Evolutionary conservation across 495 filamentous ascomycete genomes (phyloP).

Genomic region (Monascus purpureus): DNA sequence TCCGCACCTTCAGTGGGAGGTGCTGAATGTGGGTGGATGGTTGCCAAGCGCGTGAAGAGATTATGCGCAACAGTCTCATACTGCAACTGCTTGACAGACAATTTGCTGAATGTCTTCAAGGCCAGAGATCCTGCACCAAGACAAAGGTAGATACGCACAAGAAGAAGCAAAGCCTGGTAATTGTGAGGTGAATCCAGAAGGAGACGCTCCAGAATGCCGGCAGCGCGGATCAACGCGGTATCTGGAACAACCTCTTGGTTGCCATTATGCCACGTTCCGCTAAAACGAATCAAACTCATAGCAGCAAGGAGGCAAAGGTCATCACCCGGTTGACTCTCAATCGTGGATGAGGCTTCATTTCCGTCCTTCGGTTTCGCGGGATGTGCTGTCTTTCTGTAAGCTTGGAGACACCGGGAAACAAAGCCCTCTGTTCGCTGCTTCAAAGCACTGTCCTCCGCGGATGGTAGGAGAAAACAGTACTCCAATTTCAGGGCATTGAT

Average conservation of each 20-base stretch:
- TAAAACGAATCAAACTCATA: slow-evolving; percentile 37
- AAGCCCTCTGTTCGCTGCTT: slow-evolving; percentile 27
- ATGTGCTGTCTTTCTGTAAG: slow-evolving; percentile 21
- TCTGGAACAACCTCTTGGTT: slow-evolving; percentile 11
- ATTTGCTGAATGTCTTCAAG: slow-evolving; percentile 35
- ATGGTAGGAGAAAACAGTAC: slow-evolving; percentile 38
- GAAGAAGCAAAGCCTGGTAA: slow-evolving; percentile 40
- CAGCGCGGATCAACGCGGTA: slow-evolving; percentile 35
- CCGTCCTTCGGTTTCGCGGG: slow-evolving; percentile 2
- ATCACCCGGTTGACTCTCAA: slow-evolving; percentile 44
- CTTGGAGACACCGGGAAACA: slow-evolving; percentile 29
- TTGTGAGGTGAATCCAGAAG: slow-evolving; percentile 39
- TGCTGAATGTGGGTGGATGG: slow-evolving; percentile 36
- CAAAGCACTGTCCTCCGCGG: slow-evolving; percentile 18
- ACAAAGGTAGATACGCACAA: slow-evolving; percentile 39
- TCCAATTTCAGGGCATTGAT: slow-evolving; percentile 44
- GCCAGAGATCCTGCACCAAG: slow-evolving; percentile 41
- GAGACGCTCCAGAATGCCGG: slow-evolving; percentile 35
- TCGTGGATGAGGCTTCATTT: slow-evolving; percentile 16
- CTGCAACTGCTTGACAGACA: slow-evolving; percentile 49
- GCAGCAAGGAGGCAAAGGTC: slow-evolving; percentile 42
- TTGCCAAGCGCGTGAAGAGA: slow-evolving; percentile 42
- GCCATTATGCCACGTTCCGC: slow-evolving; percentile 9
- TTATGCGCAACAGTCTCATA: slow-evolving; percentile 44
- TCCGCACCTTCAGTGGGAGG: slow-evolving; percentile 26